Conservation (phyloP, 176 grass and related monocot genomes). For the Canna indica region DNA sequence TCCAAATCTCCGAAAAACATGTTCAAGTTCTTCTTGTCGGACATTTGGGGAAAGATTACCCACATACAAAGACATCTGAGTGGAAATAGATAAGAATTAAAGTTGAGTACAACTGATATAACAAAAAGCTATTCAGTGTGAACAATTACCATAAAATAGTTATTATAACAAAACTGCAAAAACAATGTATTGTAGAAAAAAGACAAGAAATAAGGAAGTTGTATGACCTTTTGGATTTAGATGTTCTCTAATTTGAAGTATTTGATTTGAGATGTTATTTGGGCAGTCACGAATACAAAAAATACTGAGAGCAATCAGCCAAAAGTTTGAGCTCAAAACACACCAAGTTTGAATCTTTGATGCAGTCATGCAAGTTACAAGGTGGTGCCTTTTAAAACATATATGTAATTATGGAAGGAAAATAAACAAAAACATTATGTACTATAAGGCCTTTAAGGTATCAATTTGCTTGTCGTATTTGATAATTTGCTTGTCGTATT, state of each 20-base stretch:
- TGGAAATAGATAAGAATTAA: not conserved
- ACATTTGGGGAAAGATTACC: constrained; percentile 33
- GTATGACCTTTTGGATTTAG: not conserved
- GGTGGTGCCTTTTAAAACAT: not conserved
- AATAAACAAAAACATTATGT: not conserved
- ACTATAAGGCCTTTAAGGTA: not conserved
- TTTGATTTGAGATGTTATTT: not conserved
- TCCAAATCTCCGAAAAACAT: constrained; percentile 40
- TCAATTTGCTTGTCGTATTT: no score
- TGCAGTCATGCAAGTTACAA: not conserved
- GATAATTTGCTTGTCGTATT: no score
- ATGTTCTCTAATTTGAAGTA: not conserved
- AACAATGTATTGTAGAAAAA: not conserved
- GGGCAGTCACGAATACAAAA: not conserved
- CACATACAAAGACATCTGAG: constrained; percentile 61
- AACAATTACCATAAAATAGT: not conserved
- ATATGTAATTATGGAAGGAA: not conserved
- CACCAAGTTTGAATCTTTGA: no score
- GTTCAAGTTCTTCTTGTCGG: constrained; percentile 29
- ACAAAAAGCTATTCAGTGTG: not conserved
- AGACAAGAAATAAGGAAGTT: not conserved
- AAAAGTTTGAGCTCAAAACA: not conserved
- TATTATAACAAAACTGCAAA: not conserved
- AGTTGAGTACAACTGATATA: not conserved
- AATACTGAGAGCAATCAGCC: not conserved